Conservation (phyloP, 148 eudicot species). For the Fagopyrum esculentum region DNA sequence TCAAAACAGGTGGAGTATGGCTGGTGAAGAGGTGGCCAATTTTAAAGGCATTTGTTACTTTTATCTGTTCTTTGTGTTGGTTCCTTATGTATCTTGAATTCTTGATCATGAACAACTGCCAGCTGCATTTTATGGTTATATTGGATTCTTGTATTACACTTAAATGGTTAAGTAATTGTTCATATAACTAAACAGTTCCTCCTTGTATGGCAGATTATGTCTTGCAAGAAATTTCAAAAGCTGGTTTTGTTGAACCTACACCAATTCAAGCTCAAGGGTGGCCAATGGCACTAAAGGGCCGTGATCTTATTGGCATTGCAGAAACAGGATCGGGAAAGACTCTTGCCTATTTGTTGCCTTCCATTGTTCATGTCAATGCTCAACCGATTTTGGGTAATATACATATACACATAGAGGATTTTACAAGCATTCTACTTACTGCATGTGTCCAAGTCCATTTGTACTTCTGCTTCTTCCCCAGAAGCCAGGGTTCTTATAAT, state of each 20-base stretch:
- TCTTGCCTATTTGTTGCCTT: conserved; percentile 90
- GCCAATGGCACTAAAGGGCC: conserved; percentile 99
- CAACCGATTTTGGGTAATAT: conserved; percentile 80
- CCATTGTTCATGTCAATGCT: conserved; percentile 99
- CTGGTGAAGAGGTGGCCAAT: background rate
- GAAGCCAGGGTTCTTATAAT: background rate
- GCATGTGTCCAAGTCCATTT: background rate
- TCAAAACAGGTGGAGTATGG: background rate
- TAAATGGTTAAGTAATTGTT: background rate
- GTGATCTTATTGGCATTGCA: conserved; percentile 98
- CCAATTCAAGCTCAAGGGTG: conserved; percentile 99
- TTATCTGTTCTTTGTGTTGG: background rate
- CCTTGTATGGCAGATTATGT: conserved; percentile 57
- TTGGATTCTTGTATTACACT: background rate
- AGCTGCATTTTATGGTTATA: background rate
- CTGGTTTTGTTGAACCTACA: conserved; percentile 95
- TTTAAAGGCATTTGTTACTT: background rate
- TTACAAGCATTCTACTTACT: background rate
- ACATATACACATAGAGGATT: background rate
- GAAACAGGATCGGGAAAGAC: conserved; percentile 99
- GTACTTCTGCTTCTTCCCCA: background rate
- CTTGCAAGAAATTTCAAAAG: conserved; percentile 79
- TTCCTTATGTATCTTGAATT: background rate
- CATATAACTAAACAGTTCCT: background rate
- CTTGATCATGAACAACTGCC: background rate